These are phyloP conservation scores for Botrytis sinoallii DNA, from an alignment of 2,329 filamentous ascomycete species.

Conservation along the genomic window DNA sequence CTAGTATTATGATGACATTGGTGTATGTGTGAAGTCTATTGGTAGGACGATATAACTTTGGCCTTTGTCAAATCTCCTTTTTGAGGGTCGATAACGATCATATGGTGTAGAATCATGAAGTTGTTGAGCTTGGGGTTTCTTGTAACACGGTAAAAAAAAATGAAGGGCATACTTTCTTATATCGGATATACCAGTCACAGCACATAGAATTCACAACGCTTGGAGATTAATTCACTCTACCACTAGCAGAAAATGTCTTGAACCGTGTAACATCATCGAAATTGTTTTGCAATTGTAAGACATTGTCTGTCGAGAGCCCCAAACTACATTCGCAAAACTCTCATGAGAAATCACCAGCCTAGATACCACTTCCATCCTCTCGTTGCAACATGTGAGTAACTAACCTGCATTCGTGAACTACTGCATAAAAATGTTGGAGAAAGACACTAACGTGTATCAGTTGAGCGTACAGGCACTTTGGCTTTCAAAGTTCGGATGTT, in stretches of 20 bases:
- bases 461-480: neutral
- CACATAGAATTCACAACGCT: neutral
- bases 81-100: neutral
- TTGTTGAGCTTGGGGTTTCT: neutral
- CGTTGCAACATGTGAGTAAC: neutral
- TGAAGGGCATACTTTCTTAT: neutral
- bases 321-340: too few relatives aligned
- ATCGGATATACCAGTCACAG: neutral
- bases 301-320: neutral
- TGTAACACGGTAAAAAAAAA: neutral
- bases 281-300: neutral
- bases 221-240: fast-evolving
- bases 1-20: neutral
- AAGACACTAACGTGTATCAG: neutral
- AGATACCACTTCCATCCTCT: neutral
- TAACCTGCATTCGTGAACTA: neutral
- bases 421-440: too few relatives aligned
- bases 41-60: neutral
- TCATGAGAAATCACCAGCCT: neutral
- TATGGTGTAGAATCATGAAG: neutral
- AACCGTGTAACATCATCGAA: neutral
- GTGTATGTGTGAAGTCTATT: neutral
- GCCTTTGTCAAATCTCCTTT: too few relatives aligned
- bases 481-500: neutral
- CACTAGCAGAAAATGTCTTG: neutral